Base-by-base conservation (phyloP, 2,329 filamentous ascomycete genomes). In the Colletotrichum viniferum region DNA sequence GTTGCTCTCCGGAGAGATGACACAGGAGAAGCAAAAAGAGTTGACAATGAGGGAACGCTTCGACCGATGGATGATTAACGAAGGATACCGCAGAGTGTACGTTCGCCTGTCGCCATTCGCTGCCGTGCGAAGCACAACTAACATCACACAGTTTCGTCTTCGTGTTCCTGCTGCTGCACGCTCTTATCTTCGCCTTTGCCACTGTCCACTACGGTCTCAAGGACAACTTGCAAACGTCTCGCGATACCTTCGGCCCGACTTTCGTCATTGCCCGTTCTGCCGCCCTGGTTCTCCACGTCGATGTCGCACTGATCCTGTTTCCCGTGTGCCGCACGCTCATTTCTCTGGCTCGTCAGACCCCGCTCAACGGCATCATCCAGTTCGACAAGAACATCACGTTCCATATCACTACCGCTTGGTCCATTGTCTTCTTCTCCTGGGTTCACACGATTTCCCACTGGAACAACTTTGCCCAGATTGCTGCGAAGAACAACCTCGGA, bases 341-440 rank as follows among this genome's bases (percentile, higher is more conserved):
- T 81, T 97, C 94, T 69, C 90, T 96, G 77, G 90, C 93, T 68
- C 91, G 95, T 77, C 94, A 95, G 82, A 97, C 95, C 8, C 94
- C 95, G 9, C 88, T 97, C 72, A 96, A 96, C 83, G 94, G 95
- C 79, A 95, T 97, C 81, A 94, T 97, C 78, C 95, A 95, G 79
- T 96, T 97, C 84, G 94, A 96, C 86, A 96, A 96, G 88, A 96
- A 96, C 86, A 96, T 96, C 83, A 95, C 94, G 60, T 96, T 97
- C 85, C 95, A 97, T 87, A 96, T 95, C 85, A 92, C 90, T 64
- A 94, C 94, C 30, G 95, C 94, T 7, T 97, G 94, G 94, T 96
- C 94, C 28, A 96, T 97, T 80, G 93, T 97, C 78, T 95, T 96
- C 86, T 97, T 95, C 84, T 95, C 94, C 14, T 96, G 94, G 93